Conservation (phyloP, 768 basidiomycete species). For the Lactifluus rugatus region DNA sequence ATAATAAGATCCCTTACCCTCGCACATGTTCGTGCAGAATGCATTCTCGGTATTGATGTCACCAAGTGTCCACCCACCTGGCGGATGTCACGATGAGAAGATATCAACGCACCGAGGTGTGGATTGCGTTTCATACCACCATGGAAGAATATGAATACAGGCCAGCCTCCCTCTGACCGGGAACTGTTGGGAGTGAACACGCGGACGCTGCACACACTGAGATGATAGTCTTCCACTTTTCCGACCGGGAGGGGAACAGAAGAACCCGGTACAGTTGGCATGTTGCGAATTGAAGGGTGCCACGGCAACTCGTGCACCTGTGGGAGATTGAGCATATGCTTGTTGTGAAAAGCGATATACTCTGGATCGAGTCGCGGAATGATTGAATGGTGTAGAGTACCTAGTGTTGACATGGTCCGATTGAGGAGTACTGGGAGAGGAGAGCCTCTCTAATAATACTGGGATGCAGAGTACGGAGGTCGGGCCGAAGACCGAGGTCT, state of each 20-base stretch:
- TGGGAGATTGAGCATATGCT: slow-evolving; percentile 34
- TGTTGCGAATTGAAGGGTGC: slow-evolving; percentile 47
- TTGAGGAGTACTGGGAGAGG: not conserved
- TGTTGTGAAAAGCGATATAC: slow-evolving; percentile 54
- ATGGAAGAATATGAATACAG: slow-evolving; percentile 64
- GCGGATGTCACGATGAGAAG: not conserved
- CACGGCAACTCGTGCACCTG: slow-evolving; percentile 52
- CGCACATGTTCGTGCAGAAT: slow-evolving; percentile 53
- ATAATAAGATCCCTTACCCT: slow-evolving; percentile 30
- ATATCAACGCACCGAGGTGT: not conserved
- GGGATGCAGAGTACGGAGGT: too few species aligned
- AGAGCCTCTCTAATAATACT: too few species aligned
- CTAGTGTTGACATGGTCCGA: slow-evolving; percentile 26
- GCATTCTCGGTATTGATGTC: slow-evolving; percentile 49
- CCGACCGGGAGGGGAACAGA: slow-evolving; percentile 50
- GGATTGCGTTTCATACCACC: slow-evolving; percentile 38
- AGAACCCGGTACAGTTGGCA: slow-evolving; percentile 44
- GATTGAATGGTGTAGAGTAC: slow-evolving; percentile 54
- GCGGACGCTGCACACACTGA: slow-evolving; percentile 46
- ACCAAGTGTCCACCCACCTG: slow-evolving; percentile 74
- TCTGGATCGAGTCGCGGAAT: slow-evolving; percentile 51
- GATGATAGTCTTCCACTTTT: slow-evolving; percentile 40
- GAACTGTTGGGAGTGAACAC: slow-evolving; percentile 53
- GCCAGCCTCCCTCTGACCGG: slow-evolving; percentile 51
- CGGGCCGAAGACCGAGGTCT: slow-evolving; percentile 5